Evolutionary conservation across 1,284 basidiomycete species (phyloP), one percentile per base, ranked within the genome.

Genomic region (Malassezia sympodialis): DNA sequence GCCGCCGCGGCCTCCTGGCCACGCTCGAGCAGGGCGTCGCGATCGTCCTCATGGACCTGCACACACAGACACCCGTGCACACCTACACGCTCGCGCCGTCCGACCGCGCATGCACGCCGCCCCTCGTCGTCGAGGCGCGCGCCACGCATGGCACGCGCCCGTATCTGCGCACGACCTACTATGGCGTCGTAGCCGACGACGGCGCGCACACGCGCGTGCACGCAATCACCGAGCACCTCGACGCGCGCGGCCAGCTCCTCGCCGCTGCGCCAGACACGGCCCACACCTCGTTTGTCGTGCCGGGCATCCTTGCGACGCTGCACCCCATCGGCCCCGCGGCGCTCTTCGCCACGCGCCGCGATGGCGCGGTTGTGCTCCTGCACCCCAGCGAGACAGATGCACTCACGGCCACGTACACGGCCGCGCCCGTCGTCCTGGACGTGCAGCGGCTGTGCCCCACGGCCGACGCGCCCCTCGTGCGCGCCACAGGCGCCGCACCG

Each of bases 61-160:
- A 52, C 27, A 52, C 55, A n/a, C 55, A 57, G 26, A 57, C 45
- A 23, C 55, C 55, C 23, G 39, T 57, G 12, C 55, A 57, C 24
- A 57, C 55, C 6, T 49, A 57, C 41, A 57, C 55, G 17, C 41
- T 57, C 17, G 45, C 43, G 32, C 55, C 55, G 10, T 48, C 49
- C 11, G 55, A 57, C 32, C 55, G 19, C 15, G 50, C 26, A 10
- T 48, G 44, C 45, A 49, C 49, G n/a, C 49, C 55, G 37, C 55
- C 55, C 8, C 46, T 57, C 19, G 55, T 57, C 19, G 50, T 57
- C 24, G 55, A 57, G 55, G n/a, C 37, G 37, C 39, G 50, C 30
- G 27, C 24, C 23, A 17, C 19, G 27, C 27, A 23, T 23, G 39
- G 35, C 30, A 24, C 49, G 5, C 23, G 19, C 12, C 23, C 24